phyloP scores from a whole-genome alignment of 1,139 yeast species.

The Candida freyschussii region DNA sequence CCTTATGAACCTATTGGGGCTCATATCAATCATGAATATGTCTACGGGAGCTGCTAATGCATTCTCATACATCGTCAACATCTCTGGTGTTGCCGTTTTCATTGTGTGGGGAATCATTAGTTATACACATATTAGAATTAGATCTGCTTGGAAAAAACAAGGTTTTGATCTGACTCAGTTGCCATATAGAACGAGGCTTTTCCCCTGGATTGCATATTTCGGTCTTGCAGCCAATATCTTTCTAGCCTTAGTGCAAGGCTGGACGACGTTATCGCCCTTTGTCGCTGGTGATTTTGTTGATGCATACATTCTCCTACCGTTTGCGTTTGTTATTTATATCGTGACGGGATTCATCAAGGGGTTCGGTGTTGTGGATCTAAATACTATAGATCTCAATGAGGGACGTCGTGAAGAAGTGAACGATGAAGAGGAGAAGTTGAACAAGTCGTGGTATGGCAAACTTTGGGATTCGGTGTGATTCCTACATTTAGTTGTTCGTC shows the following conservation, averaged over 20 bases:
- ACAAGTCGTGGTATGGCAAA: constrained; percentile 8
- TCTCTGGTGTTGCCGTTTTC: constrained; percentile 82
- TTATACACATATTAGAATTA: constrained; percentile 69
- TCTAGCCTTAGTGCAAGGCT: constrained; percentile 26
- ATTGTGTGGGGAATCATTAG: constrained; percentile 85
- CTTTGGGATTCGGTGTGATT: constrained; percentile 13
- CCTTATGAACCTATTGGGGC: constrained; percentile 42
- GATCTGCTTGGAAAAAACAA: constrained; percentile 63
- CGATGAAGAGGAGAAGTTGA: constrained; percentile 3
- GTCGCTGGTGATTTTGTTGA: constrained; percentile 26
- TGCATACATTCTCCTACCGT: constrained; percentile 25
- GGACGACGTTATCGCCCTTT: constrained; percentile 28
- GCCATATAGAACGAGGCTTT: constrained; percentile 20
- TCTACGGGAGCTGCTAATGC: constrained; percentile 60
- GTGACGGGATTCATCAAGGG: constrained; percentile 22
- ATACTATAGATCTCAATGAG: constrained; percentile 21
- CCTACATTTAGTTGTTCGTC: too few relatives aligned
- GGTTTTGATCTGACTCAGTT: constrained; percentile 32
- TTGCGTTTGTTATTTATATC: constrained; percentile 20
- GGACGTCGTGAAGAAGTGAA: constrained; percentile 23
- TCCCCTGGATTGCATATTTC: constrained; percentile 23
- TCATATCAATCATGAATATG: constrained; percentile 51
- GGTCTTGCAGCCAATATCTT: constrained; percentile 24
- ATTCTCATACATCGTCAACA: constrained; percentile 75
- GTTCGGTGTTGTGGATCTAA: constrained; percentile 19